Conservation (phyloP, 2,329 filamentous ascomycete genomes). For the Verticillium alfalfae region DNA sequence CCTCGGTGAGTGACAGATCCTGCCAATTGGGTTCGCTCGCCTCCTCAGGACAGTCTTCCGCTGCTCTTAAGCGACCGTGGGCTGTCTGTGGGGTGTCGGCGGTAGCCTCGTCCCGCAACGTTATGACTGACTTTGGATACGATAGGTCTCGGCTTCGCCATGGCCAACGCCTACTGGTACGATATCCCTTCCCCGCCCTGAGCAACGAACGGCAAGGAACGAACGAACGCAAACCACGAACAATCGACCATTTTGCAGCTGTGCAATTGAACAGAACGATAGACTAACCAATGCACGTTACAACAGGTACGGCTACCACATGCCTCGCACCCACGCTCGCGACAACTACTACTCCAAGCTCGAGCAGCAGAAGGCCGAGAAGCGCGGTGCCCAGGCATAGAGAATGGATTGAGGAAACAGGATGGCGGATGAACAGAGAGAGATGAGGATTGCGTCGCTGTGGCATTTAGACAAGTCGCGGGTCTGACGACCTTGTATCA, state of each 20-base stretch:
- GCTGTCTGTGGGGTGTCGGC: neutral
- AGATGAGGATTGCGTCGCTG: neutral
- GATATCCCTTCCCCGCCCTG: constrained; percentile 13
- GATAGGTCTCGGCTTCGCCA: constrained; percentile 46
- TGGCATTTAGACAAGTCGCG: constrained; percentile 1
- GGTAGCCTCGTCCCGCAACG: neutral
- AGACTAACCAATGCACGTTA: neutral
- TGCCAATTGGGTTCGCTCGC: neutral
- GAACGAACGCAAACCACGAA: neutral
- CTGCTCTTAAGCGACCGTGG: neutral
- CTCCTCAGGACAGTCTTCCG: neutral
- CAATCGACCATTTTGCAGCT: neutral
- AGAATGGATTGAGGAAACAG: neutral
- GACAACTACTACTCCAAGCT: constrained; percentile 55
- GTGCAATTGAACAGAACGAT: neutral
- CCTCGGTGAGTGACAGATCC: constrained; percentile 39
- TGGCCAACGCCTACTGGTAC: constrained; percentile 55
- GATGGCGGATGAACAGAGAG: neutral
- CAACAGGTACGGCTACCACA: constrained; percentile 57
- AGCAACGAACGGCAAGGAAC: neutral
- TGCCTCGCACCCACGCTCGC: constrained; percentile 53
- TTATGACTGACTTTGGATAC: neutral
- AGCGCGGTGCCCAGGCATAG: constrained; percentile 19
- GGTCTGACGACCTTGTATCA: constrained; percentile 11
- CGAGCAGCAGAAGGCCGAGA: constrained; percentile 47